Conservation (phyloP, 2,329 filamentous ascomycete species). For the Botryotinia calthae region DNA sequence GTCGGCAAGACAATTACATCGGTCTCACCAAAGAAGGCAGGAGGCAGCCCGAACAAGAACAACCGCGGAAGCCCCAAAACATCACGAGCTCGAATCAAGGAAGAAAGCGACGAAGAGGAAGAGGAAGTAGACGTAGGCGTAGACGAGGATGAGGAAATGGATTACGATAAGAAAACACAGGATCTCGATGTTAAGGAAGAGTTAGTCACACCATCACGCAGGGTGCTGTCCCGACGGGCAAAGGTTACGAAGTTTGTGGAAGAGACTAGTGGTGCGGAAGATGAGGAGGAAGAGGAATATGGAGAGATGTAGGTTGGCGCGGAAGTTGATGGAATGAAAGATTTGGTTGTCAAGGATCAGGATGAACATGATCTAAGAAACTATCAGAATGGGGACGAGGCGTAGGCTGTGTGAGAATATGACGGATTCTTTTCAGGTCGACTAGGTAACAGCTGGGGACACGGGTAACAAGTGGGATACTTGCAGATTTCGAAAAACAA, state of each 20-base stretch:
- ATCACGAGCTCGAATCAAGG: not conserved
- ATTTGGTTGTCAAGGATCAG: not conserved
- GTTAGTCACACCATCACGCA: not conserved
- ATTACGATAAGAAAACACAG: not conserved
- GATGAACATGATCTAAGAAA: not conserved
- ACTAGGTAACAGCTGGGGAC: not conserved
- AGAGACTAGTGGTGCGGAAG: not conserved
- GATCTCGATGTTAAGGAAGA: not conserved
- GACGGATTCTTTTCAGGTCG: not conserved
- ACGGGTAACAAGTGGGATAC: not conserved
- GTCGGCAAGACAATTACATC: not conserved
- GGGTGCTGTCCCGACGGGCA: not conserved
- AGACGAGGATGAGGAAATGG: not conserved
- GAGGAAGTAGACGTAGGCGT: not conserved
- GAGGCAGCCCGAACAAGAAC: not conserved
- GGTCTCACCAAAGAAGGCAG: not conserved
- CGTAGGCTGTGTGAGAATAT: not conserved
- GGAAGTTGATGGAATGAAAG: not conserved
- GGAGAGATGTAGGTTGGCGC: not conserved
- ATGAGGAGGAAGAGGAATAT: slow-evolving; percentile 1
- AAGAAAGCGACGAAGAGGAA: not conserved
- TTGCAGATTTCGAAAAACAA: not conserved
- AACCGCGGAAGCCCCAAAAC: not conserved
- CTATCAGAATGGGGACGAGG: not conserved
- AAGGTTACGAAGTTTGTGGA: not conserved